Percentiles rank a stretch among this genome's conserved stretches.
Conservation (phyloP, 2,329 filamentous ascomycete species). For the Phaeosphaeria sp. region DNA sequence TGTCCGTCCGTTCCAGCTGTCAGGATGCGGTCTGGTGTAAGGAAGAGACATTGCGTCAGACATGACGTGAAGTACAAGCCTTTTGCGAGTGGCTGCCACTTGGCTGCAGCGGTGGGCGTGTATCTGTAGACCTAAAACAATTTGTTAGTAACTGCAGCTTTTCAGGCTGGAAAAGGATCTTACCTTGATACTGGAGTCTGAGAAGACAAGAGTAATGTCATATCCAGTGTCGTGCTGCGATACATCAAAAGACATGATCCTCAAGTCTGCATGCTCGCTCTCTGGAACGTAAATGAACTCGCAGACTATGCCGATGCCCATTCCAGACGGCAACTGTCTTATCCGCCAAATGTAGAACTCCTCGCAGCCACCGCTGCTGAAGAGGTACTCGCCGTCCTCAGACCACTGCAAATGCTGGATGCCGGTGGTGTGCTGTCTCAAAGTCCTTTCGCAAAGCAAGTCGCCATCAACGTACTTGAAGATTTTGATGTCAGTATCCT, state of each 20-base stretch:
- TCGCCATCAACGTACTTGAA: constrained; percentile 59
- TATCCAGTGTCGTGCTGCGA: constrained; percentile 48
- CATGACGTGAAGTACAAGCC: constrained; percentile 64
- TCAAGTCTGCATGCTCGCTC: constrained; percentile 68
- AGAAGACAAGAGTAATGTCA: constrained; percentile 75
- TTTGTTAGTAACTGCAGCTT: constrained; percentile 1
- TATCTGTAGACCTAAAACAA: constrained; percentile 55
- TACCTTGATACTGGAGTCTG: constrained; percentile 78
- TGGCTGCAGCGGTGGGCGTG: constrained; percentile 20
- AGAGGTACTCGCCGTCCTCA: constrained; percentile 69
- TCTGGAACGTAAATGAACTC: constrained; percentile 59
- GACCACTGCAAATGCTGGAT: constrained; percentile 84
- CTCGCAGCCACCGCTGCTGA: constrained; percentile 86
- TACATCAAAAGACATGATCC: constrained; percentile 82
- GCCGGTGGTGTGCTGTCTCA: constrained; percentile 82
- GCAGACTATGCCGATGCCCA: constrained; percentile 61
- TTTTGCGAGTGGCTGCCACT: constrained; percentile 45
- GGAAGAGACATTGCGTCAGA: constrained; percentile 67
- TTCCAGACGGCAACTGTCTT: constrained; percentile 57
- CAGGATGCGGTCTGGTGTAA: constrained; percentile 55
- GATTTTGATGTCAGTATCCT: constrained; percentile 78
- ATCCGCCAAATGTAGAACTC: constrained; percentile 87
- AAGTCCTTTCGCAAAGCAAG: constrained; percentile 63
- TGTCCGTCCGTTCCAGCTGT: constrained; percentile 85
- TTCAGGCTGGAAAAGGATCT: neutral